Percentiles rank a stretch among this genome's conserved stretches.
phyloP scores from a whole-genome alignment of 345 rosid genomes.

The Gossypium sturtianum region DNA sequence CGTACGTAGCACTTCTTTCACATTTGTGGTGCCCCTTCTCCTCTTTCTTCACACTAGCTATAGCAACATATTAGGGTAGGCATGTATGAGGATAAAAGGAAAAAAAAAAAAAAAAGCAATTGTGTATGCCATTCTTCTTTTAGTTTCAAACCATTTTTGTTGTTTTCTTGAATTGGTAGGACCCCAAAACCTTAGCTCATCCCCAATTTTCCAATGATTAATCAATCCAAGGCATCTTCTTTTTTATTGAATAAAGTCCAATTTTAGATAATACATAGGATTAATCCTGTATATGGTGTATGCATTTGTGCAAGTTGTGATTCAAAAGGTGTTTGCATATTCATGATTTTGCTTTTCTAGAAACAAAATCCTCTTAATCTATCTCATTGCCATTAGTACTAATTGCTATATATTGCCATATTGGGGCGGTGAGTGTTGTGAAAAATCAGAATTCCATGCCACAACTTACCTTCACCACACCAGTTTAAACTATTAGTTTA shows the following conservation, averaged over 20 bases:
- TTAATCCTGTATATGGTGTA: conserved; percentile 8
- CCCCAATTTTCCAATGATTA: conserved; percentile 18
- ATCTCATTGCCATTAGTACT: background rate
- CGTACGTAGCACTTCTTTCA: conserved; percentile 29
- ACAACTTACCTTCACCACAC: background rate
- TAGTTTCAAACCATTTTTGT: conserved; percentile 5
- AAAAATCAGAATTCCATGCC: background rate
- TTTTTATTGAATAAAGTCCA: background rate
- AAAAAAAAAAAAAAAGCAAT: conserved; percentile 13
- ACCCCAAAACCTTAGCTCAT: conserved; percentile 14
- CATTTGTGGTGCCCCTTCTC: conserved; percentile 21
- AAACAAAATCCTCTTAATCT: too few relatives aligned
- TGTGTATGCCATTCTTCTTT: background rate
- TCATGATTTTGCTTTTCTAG: background rate
- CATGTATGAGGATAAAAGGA: background rate
- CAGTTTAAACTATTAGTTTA: background rate
- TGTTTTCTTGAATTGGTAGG: conserved; percentile 26
- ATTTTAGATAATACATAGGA: conserved; percentile 5
- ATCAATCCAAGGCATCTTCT: conserved; percentile 25
- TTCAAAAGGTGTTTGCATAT: conserved; percentile 1
- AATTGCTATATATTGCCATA: background rate
- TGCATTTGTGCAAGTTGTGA: conserved; percentile 10
- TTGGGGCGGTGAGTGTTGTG: background rate
- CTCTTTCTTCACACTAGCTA: conserved; percentile 19
- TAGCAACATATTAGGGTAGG: conserved; percentile 17